Conservation (phyloP, 495 filamentous ascomycete species). For the Rhypophila decipiens region DNA sequence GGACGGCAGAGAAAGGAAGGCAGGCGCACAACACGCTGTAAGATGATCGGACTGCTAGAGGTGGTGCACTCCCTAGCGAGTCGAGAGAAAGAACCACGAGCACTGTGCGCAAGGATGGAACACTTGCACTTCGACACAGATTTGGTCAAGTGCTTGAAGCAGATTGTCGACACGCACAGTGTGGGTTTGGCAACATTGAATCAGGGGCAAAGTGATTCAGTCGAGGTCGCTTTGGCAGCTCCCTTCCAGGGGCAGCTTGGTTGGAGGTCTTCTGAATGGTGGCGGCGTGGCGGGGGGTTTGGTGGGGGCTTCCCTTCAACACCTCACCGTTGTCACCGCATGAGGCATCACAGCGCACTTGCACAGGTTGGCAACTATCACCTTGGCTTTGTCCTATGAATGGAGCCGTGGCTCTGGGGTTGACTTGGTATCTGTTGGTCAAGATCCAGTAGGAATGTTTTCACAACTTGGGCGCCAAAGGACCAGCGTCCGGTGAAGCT, state of each 20-base stretch:
- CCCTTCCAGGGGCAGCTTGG: conserved; percentile 4
- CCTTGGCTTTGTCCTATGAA: no score
- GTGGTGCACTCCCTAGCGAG: neutral
- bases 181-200: neutral
- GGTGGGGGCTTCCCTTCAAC: conserved; percentile 9
- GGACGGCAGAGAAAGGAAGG: neutral
- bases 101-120: neutral
- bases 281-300: conserved; percentile 8
- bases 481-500: no score
- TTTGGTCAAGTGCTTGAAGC: neutral
- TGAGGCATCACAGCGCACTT: no score
- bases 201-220: neutral
- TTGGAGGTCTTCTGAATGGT: conserved; percentile 2
- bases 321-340: no score
- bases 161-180: neutral
- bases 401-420: no score
- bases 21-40: neutral
- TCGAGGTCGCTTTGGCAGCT: neutral
- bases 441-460: no score
- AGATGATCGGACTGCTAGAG: conserved; percentile 6
- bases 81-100: neutral
- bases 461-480: no score
- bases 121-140: neutral
- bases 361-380: no score
- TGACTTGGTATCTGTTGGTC: no score